phyloP scores from a whole-genome alignment of 2,329 filamentous ascomycete species.

The Fusarium graminum region DNA sequence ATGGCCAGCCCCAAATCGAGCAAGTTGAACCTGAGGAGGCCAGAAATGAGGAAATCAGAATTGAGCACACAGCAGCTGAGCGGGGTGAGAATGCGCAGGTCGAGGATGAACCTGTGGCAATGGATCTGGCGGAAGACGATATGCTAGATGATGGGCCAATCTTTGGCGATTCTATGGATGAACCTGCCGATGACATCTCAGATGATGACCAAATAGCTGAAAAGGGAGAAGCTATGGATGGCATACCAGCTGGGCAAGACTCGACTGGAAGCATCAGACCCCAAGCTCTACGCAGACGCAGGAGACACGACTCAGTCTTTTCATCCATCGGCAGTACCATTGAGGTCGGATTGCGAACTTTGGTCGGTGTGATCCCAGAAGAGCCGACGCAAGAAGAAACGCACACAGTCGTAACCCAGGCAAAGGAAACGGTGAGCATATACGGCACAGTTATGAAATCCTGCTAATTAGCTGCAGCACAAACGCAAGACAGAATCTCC shows the following conservation, averaged over 20 bases:
- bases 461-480: not conserved
- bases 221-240: not conserved
- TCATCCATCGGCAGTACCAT: not conserved
- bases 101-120: not conserved
- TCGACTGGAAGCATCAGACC: not conserved
- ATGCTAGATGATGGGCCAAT: not conserved
- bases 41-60: not conserved
- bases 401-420: not conserved
- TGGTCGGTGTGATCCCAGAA: not conserved
- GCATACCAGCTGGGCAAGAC: not conserved
- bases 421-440: not conserved
- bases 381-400: not conserved
- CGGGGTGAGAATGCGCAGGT: not conserved
- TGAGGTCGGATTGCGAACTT: no score
- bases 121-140: not conserved
- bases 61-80: no score
- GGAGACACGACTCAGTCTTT: no score
- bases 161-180: not conserved
- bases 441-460: rapidly evolving
- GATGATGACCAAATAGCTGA: not conserved
- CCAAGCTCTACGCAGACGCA: no score
- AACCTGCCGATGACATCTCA: not conserved
- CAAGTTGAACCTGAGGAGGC: not conserved
- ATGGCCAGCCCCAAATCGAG: no score
- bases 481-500: not conserved